Base-by-base conservation (phyloP, 768 basidiomycete species). In the Tricholomella constricta region DNA sequence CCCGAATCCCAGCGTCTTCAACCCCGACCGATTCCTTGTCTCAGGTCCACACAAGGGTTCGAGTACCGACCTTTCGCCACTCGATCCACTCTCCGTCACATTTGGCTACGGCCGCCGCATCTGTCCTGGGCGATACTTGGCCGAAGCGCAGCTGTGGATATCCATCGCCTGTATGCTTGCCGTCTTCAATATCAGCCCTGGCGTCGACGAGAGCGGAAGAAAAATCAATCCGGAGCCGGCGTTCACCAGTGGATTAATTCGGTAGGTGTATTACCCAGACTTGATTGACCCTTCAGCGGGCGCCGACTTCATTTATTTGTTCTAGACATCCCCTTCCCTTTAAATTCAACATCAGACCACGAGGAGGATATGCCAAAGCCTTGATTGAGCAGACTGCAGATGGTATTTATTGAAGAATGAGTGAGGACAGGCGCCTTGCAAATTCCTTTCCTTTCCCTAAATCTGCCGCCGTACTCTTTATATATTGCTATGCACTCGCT, bases 61-160 rank as follows among this genome's bases (percentile, higher is more conserved):
- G 5, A 59, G 40, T 4, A 65, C 68, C n/a, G 66, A 69, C 31
- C 54, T 71, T 23, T 70, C 71, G 2, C 64, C 70, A 11, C 48
- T 57, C 4, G 69, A 74, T 49, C 69, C 71, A 0, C 63, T 76
- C 19, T 73, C 72, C 2, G 61, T 65, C 2, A 64, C 74, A 9
- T 78, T 78, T 56, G 76, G 76, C 1, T 78, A 76, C 38, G 75
- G 76, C 7, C 68, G 75, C 4, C 68, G 78, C 20, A 69, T 76
- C 19, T 82, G 81, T 52, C 79, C 80, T 7, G 81, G 81, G 0
- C 69, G 78, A 3, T 70, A 71, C 43, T 69, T 77, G 56, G 78
- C 74, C 2, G 72, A 78, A 45, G 72, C 71, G 0, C 73, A 75
- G 48, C 57, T 81, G 2, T 81, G 74, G 72, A 72, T 80, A 17